phyloP scores from a whole-genome alignment of 2,329 filamentous ascomycete genomes.

The Bipolaris sorokiniana region DNA sequence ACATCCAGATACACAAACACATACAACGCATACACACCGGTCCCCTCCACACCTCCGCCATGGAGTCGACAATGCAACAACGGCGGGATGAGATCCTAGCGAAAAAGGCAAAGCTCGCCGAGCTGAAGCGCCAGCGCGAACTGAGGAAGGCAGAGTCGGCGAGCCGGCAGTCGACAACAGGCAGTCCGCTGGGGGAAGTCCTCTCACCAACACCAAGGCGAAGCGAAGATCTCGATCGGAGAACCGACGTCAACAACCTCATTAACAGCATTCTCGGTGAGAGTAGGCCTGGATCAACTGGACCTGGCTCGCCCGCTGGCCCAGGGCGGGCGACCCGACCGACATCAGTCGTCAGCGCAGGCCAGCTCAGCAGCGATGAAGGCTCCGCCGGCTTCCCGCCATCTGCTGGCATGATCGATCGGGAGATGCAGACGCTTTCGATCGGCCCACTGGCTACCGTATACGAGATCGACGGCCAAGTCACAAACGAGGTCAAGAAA shows the following conservation, averaged over 20 bases:
- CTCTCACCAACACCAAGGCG: constrained; percentile 73
- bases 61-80: constrained; percentile 69
- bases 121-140: constrained; percentile 91
- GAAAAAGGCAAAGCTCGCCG: constrained; percentile 95
- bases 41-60: constrained; percentile 21
- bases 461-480: constrained; percentile 79
- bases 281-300: constrained; percentile 72
- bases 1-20: background rate
- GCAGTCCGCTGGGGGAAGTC: constrained; percentile 71
- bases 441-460: constrained; percentile 76
- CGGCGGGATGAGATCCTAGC: constrained; percentile 94
- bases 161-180: constrained; percentile 66
- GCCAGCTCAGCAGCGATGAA: constrained; percentile 75
- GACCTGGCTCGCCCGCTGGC: constrained; percentile 57
- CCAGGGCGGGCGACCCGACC: constrained; percentile 70
- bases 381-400: constrained; percentile 36
- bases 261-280: constrained; percentile 85
- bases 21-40: background rate
- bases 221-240: constrained; percentile 68
- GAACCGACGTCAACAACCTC: constrained; percentile 73
- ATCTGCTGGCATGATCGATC: constrained; percentile 42
- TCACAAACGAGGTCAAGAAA: constrained; percentile 71
- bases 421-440: constrained; percentile 70
- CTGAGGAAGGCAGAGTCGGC: constrained; percentile 76
- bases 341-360: constrained; percentile 82